Conservation (phyloP, 2,329 filamentous ascomycete genomes). For the Ciborinia camelliae region DNA sequence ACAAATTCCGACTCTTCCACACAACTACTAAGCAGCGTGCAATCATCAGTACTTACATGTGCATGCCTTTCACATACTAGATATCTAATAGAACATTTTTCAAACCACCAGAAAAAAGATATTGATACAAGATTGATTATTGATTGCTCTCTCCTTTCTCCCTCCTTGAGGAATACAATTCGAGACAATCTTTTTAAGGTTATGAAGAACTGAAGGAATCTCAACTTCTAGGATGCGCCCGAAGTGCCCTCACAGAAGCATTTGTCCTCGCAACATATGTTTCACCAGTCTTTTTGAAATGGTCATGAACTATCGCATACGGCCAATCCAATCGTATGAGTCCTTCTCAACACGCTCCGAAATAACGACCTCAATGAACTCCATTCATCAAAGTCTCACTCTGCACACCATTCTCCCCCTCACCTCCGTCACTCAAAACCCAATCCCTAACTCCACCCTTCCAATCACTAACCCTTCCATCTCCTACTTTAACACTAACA, state of each 20-base stretch:
- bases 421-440: conserved; percentile 35
- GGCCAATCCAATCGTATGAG: not conserved
- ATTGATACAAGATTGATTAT: not conserved
- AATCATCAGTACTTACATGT: not conserved
- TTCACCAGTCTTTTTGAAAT: not conserved
- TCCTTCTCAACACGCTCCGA: not conserved
- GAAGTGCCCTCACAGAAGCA: not conserved
- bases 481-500: conserved; percentile 78
- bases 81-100: not conserved
- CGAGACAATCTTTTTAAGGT: too few species aligned
- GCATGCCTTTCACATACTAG: not conserved
- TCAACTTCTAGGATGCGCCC: not conserved
- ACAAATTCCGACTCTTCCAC: not conserved
- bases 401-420: conserved; percentile 16
- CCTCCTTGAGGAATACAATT: not conserved
- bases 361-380: conserved; percentile 13
- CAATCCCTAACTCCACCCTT: conserved; percentile 91
- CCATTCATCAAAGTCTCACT: conserved; percentile 33
- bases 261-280: not conserved
- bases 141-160: not conserved
- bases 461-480: conserved; percentile 89
- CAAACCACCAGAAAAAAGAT: too few species aligned
- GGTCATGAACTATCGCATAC: not conserved
- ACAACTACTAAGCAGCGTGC: not conserved
- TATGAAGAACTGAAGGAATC: not conserved